Base-by-base conservation (phyloP, 2,329 filamentous ascomycete species). In the Acrodontium crateriforme region DNA sequence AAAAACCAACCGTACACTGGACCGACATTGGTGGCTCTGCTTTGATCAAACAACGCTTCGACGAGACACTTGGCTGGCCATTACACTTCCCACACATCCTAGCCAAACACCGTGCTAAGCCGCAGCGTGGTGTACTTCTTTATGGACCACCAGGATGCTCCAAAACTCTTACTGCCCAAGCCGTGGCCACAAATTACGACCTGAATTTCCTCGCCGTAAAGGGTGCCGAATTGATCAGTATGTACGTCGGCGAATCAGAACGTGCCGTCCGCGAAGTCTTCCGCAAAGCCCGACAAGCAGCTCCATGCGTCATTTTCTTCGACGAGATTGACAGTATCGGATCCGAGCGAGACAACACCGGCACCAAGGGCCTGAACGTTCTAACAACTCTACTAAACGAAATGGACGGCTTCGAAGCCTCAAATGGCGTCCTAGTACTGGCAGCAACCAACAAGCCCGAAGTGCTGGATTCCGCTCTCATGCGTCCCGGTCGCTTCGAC, bases 221-320 rank as follows among this genome's bases (percentile, higher is more conserved):
- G 57, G 87, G 84, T 15, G 83, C 83, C 18, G 87, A 94, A 55
- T 69, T 94, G 9, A 74, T 93, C 35, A 91, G 84, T 57, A 93
- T 92, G 81, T 95, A 94, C 54, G 85, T 95, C 11, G 87, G 87
- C 36, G 87, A 95, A 53, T 87, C 84, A 2, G 87, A 95, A 57
- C 73, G 83, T 8, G 76, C 78, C 6, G 69, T 94, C 22, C 74
- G 87, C 19, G 78, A 83, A 30, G 71, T 94, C 1, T 94, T 95
- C 51, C 69, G 76, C 29, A 80, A 85, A 42, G 87, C 87, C 1
- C 69, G 79, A 22, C 75, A 78, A n/a, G 85, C 84, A 6, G 74
- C 76, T 28, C 87, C 87, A 1, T 84, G 80, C 50, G 87, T 94
- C 55, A 84, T 95, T 44, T 95, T 94, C 64, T 93, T 94, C 41